A percentile compares a stretch with the other conserved stretches of the same genome.
phyloP scores from a whole-genome alignment of 2,329 filamentous ascomycete species.

The Fusarium clavum region DNA sequence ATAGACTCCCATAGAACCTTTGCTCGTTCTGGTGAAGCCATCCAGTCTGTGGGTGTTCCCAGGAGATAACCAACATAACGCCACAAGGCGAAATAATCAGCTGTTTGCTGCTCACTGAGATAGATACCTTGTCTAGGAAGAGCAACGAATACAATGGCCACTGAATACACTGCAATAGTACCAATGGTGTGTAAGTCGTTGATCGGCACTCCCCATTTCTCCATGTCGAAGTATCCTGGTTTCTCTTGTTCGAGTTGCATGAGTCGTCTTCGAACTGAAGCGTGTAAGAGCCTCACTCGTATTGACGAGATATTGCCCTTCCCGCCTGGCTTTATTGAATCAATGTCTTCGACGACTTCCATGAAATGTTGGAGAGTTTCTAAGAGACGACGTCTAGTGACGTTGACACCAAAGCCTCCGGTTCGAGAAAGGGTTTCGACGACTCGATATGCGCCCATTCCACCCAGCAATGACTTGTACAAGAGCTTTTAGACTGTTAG shows the following conservation, averaged over 20 bases:
- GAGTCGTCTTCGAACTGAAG: constrained; percentile 71
- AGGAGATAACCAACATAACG: constrained; percentile 78
- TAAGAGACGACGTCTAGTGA: constrained; percentile 70
- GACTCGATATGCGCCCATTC: constrained; percentile 78
- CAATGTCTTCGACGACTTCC: constrained; percentile 73
- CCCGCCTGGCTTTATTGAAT: constrained; percentile 73
- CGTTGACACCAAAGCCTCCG: constrained; percentile 76
- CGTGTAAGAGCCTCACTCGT: constrained; percentile 73
- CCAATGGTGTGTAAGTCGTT: constrained; percentile 81
- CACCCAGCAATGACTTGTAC: constrained; percentile 74
- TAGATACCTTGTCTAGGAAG: constrained; percentile 80
- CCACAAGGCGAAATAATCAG: constrained; percentile 81
- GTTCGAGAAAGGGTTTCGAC: constrained; percentile 80
- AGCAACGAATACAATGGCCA: constrained; percentile 73
- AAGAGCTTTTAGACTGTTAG: constrained; percentile 56
- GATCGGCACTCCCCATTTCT: constrained; percentile 72
- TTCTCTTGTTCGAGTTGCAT: constrained; percentile 64
- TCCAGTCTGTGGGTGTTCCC: constrained; percentile 72
- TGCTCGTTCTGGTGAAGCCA: constrained; percentile 66
- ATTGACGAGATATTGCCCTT: constrained; percentile 71
- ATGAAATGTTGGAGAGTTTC: constrained; percentile 83
- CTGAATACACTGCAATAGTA: constrained; percentile 78
- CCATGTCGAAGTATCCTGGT: constrained; percentile 70
- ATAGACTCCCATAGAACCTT: constrained; percentile 75
- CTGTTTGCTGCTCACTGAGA: constrained; percentile 69